Evolutionary conservation across 2,329 filamentous ascomycete species (phyloP).

Genomic region (Hortaea werneckii): DNA sequence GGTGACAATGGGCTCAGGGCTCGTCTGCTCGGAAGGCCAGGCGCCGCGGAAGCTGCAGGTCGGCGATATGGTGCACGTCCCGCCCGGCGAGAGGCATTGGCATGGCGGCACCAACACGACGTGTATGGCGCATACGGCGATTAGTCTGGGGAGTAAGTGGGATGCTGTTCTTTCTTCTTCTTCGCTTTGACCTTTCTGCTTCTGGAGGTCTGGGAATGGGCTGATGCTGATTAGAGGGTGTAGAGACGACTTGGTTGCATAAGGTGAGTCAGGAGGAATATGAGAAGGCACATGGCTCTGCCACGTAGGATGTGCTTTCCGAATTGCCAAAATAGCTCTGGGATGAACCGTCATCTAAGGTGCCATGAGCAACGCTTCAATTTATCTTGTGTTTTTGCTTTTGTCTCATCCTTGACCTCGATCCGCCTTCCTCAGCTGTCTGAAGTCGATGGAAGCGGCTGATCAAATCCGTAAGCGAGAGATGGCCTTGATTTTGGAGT

Average conservation of each 20-base stretch:
- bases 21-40: constrained; percentile 34
- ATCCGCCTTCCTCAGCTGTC: no score
- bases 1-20: constrained; percentile 31
- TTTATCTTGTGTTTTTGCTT: no score
- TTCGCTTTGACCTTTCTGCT: neutral
- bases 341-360: no score
- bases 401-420: no score
- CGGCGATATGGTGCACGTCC: constrained; percentile 34
- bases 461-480: no score
- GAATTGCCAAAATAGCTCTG: no score
- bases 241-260: constrained; percentile 28
- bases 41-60: constrained; percentile 27
- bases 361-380: no score
- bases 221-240: neutral
- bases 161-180: neutral
- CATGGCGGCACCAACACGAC: constrained; percentile 34
- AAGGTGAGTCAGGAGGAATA: constrained; percentile 31
- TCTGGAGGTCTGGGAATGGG: neutral
- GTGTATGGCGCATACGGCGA: constrained; percentile 32
- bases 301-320: neutral
- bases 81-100: constrained; percentile 36
- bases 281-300: constrained; percentile 15
- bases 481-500: no score
- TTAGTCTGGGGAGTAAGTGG: constrained; percentile 26
- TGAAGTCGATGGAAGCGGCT: no score